A percentile compares a stretch with the other conserved stretches of the same genome.
Conservation (phyloP, 1,139 yeast species). For the Chernovozyma sophiae-reginae region DNA sequence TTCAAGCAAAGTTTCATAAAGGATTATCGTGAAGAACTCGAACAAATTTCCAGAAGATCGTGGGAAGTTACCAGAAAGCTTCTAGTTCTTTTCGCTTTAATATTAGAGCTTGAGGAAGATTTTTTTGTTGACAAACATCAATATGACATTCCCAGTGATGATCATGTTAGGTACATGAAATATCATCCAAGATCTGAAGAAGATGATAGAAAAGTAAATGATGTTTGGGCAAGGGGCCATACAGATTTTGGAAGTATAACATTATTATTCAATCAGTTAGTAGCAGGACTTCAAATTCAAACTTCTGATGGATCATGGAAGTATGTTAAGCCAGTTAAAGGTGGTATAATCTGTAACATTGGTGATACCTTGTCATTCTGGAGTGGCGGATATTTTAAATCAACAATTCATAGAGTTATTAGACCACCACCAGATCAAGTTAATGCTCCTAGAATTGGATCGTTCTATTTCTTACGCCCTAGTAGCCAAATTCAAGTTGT, state of each 20-base stretch:
- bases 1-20: slow-evolving; percentile 23
- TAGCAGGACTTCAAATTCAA: slow-evolving; percentile 27
- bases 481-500: slow-evolving; percentile 23
- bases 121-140: slow-evolving; percentile 25
- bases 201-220: slow-evolving; percentile 25
- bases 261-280: slow-evolving; percentile 25
- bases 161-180: slow-evolving; percentile 29
- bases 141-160: slow-evolving; percentile 30
- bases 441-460: slow-evolving; percentile 25
- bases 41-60: slow-evolving; percentile 18
- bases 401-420: slow-evolving; percentile 29
- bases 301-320: slow-evolving; percentile 23
- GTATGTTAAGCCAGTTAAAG: slow-evolving; percentile 25
- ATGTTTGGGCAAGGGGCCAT: slow-evolving; percentile 28
- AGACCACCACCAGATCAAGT: slow-evolving; percentile 30
- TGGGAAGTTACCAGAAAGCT: slow-evolving; percentile 23
- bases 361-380: slow-evolving; percentile 30
- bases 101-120: slow-evolving; percentile 28
- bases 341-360: slow-evolving; percentile 28
- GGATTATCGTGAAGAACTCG: slow-evolving; percentile 17
- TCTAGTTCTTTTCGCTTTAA: slow-evolving; percentile 26
- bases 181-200: slow-evolving; percentile 23
- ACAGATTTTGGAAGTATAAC: slow-evolving; percentile 30
- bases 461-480: slow-evolving; percentile 32
- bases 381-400: slow-evolving; percentile 30